Evolutionary conservation across 768 basidiomycete genomes (phyloP), one percentile per base, ranked within the genome.

Genomic region (Mycena maculata): DNA sequence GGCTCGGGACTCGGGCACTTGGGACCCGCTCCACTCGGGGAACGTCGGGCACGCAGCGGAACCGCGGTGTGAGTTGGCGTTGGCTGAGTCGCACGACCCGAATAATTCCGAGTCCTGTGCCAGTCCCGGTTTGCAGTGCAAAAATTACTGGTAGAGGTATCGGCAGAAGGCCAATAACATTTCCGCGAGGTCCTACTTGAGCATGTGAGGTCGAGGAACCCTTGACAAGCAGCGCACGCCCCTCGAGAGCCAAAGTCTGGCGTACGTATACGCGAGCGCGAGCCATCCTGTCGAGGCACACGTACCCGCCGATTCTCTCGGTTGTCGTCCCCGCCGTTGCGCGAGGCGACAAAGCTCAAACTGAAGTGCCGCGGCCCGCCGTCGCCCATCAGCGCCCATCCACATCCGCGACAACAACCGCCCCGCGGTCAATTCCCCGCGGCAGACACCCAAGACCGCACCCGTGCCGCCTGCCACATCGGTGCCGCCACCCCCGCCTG

Each of bases 301-400:
- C 69, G 27, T 92, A 92, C 73, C 91, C 91, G 31, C 91, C 91
- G 16, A 86, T 83, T 69, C 72, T 82, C 42, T 76, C 84, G 2
- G 20, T 70, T 76, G 33, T 74, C 80, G 18, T 74, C 76, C 4
- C 65, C 63, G 28, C 39, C 60, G 47, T 56, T 74, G 3, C 38
- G 78, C 76, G 62, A 81, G 72, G 65, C 81, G 30, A 72, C 41
- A 45, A 67, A 73, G 55, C 81, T 81, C 64, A 81, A 83, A 41
- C 75, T 77, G 16, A 84, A 83, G 70, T 81, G 79, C 22, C 78
- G 80, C 16, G 74, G 78, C 4, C 78, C 83, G 11, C 83, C 84
- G 33, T 76, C 83, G 16, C n/a, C n/a, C n/a, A n/a, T n/a, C n/a
- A n/a, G n/a, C n/a, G n/a, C 78, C 85, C 8, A 73, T 86, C n/a